Evolutionary conservation across 2,329 filamentous ascomycete species (phyloP).

Genomic region (Aspergillus sp.): DNA sequence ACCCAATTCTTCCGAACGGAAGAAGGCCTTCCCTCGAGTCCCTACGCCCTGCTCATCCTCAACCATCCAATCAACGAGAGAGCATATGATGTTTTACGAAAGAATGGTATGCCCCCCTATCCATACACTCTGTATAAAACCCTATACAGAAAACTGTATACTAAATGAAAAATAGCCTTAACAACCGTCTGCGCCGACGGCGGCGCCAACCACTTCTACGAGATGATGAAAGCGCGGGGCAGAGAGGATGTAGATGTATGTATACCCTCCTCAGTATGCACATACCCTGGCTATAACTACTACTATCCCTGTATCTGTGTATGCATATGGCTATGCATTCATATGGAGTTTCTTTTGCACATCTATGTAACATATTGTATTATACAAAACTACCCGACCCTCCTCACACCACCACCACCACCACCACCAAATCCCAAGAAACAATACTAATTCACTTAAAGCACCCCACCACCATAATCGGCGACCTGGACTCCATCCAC

Average conservation of each 20-base stretch:
- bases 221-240: constrained; percentile 46
- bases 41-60: constrained; percentile 58
- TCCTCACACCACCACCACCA: too few relatives aligned
- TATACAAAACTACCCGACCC: too few relatives aligned
- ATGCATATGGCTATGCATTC: too few relatives aligned
- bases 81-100: constrained; percentile 41
- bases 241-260: constrained; percentile 36
- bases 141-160: not conserved
- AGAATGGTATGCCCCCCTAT: constrained; percentile 43
- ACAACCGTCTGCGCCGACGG: constrained; percentile 84
- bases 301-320: too few relatives aligned
- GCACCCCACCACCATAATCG: constrained; percentile 73
- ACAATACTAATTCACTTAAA: constrained; percentile 31
- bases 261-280: constrained; percentile 1
- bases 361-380: too few relatives aligned
- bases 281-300: too few relatives aligned
- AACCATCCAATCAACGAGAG: constrained; percentile 61
- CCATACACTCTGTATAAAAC: not conserved
- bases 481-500: constrained; percentile 84
- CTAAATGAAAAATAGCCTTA: constrained; percentile 50
- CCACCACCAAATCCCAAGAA: too few relatives aligned
- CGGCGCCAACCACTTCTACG: constrained; percentile 75
- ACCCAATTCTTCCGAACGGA: constrained; percentile 41
- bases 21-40: constrained; percentile 22
- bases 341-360: too few relatives aligned